A percentile compares a stretch with the other conserved stretches of the same genome.
These are phyloP conservation scores for Metschnikowia santaceciliae DNA, from an alignment of 805 yeast species.

Conservation along the genomic window DNA sequence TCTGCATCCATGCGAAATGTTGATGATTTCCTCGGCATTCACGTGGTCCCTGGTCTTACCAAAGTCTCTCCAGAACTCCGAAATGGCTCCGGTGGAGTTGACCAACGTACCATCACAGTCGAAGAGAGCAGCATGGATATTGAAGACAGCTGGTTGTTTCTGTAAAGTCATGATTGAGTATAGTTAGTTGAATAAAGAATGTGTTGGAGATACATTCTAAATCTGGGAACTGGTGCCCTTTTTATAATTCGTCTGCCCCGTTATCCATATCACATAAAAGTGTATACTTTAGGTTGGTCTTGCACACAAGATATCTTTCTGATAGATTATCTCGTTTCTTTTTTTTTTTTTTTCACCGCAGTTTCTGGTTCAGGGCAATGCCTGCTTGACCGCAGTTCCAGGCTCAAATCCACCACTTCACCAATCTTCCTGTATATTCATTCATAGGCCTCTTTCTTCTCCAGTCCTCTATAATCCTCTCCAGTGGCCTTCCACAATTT, in stretches of 20 bases:
- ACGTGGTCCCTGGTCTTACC: conserved; percentile 64
- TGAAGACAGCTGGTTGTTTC: conserved; percentile 41
- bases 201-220: neutral
- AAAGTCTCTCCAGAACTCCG: conserved; percentile 75
- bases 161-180: conserved; percentile 12
- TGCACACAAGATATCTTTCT: neutral
- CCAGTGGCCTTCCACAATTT: no score
- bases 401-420: no score
- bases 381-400: no score
- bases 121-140: conserved; percentile 53
- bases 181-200: neutral
- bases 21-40: conserved; percentile 65
- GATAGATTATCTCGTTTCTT: no score
- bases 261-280: neutral
- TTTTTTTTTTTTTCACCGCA: no score
- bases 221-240: neutral
- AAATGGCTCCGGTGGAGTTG: conserved; percentile 77
- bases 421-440: no score
- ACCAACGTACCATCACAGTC: conserved; percentile 88
- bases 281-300: neutral
- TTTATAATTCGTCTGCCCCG: neutral
- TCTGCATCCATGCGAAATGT: conserved; percentile 79
- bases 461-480: no score
- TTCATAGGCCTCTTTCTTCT: no score
- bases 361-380: no score